Conservation (phyloP, 495 filamentous ascomycete species). For the Podospora sp. region DNA sequence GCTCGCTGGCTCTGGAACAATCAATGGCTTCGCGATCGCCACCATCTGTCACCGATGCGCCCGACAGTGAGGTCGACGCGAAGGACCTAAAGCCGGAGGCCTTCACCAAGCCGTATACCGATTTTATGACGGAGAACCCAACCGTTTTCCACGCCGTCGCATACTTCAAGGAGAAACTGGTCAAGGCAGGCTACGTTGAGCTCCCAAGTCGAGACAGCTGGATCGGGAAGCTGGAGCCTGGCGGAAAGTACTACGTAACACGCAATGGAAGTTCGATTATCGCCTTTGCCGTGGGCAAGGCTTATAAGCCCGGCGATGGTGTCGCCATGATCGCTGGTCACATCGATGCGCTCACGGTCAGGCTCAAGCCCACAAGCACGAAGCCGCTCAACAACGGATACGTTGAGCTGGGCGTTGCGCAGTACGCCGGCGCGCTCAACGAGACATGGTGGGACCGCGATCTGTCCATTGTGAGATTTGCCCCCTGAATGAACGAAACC, state of each 20-base stretch:
- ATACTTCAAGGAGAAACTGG: conserved; percentile 71
- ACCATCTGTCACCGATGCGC: conserved; percentile 19
- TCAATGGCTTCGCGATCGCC: conserved; percentile 25
- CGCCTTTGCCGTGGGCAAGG: conserved; percentile 80
- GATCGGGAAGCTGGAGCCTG: conserved; percentile 70
- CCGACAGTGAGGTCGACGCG: conserved; percentile 32
- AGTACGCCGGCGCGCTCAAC: conserved; percentile 85
- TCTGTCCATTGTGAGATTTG: conserved; percentile 60
- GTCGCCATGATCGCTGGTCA: conserved; percentile 81
- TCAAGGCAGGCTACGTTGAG: conserved; percentile 69
- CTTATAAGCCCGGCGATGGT: conserved; percentile 86
- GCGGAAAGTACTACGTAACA: conserved; percentile 86
- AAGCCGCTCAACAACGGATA: conserved; percentile 80
- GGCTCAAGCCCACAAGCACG: conserved; percentile 84
- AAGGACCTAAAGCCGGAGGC: conserved; percentile 53
- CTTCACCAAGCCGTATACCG: conserved; percentile 82
- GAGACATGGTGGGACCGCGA: conserved; percentile 95
- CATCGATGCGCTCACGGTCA: conserved; percentile 87
- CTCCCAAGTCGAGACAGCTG: conserved; percentile 80
- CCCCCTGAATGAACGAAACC: neutral
- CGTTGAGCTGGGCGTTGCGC: conserved; percentile 87
- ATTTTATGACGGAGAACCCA: conserved; percentile 86
- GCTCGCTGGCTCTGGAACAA: conserved; percentile 33
- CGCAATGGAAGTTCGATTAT: conserved; percentile 86
- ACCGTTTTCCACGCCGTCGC: conserved; percentile 89